These are phyloP conservation scores for Prunus yedoensis DNA, from an alignment of 331 rosid species.

Conservation along the genomic window DNA sequence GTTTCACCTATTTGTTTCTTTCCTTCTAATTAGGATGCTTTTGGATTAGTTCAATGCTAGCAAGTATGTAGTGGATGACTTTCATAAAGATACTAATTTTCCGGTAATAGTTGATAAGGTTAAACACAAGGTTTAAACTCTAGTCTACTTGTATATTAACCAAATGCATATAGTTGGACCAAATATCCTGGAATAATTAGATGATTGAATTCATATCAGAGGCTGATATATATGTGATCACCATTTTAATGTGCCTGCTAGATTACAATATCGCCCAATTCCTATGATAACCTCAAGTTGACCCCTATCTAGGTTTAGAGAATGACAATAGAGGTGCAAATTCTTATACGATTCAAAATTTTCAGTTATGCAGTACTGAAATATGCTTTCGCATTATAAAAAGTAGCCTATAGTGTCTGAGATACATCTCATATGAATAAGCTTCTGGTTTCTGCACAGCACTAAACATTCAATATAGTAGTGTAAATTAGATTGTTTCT, in stretches of 20 bases:
- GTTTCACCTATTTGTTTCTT: background rate
- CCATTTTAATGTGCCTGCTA: too few relatives aligned
- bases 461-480: conserved; percentile 2
- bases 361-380: background rate
- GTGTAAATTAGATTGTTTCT: background rate
- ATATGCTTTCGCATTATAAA: background rate
- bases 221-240: too few relatives aligned
- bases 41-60: conserved; percentile 4
- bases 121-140: too few relatives aligned
- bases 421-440: background rate
- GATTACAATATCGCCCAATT: too few relatives aligned
- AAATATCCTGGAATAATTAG: too few relatives aligned
- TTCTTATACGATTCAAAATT: too few relatives aligned
- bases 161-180: too few relatives aligned
- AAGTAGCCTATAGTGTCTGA: too few relatives aligned
- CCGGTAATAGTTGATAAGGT: too few relatives aligned
- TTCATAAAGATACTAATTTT: background rate
- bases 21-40: background rate
- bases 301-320: background rate
- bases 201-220: too few relatives aligned
- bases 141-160: too few relatives aligned
- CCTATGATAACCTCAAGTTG: background rate
- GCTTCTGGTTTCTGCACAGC: background rate
- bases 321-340: background rate
- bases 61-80: background rate